A percentile compares a stretch with the other conserved stretches of the same genome.
phyloP scores from a whole-genome alignment of 192 early-diverging fungal genomes.

The Paraglomus brasilianum region DNA sequence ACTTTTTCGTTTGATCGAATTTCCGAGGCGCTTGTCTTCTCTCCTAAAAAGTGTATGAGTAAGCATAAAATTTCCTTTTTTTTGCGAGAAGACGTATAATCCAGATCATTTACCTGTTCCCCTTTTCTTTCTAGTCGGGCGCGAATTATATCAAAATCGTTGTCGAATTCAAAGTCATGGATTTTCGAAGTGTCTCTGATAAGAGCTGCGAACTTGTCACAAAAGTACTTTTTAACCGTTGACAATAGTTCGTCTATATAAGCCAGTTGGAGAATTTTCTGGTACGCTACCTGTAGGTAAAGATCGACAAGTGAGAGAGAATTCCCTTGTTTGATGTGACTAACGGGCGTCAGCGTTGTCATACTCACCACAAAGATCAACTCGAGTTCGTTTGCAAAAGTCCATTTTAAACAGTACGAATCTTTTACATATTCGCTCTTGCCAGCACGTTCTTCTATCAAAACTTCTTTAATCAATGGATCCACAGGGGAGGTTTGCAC shows the following conservation, averaged over 20 bases:
- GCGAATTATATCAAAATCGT: constrained; percentile 68
- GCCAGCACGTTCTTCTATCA: constrained; percentile 71
- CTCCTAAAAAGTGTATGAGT: constrained; percentile 28
- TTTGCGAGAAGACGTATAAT: not conserved
- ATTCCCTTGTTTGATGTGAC: not conserved
- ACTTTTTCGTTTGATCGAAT: constrained; percentile 81
- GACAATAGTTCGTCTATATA: constrained; percentile 84
- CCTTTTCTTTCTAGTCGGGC: constrained; percentile 69
- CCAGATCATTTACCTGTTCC: constrained; percentile 38
- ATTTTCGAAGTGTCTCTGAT: constrained; percentile 31
- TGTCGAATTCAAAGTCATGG: constrained; percentile 56
- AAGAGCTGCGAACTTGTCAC: constrained; percentile 49
- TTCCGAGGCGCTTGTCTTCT: constrained; percentile 62
- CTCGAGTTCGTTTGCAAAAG: constrained; percentile 77
- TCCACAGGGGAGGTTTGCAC: constrained; percentile 64
- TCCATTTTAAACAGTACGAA: constrained; percentile 73
- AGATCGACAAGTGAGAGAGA: not conserved
- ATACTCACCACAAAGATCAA: constrained; percentile 72
- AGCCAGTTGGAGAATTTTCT: constrained; percentile 80
- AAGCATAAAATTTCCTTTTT: not conserved
- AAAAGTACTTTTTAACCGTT: constrained; percentile 66
- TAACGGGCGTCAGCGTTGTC: not conserved
- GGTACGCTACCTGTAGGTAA: constrained; percentile 68
- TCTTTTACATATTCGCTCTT: constrained; percentile 64
- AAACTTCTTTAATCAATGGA: constrained; percentile 70